These are phyloP conservation scores for Chondrostereum purpureum DNA, from an alignment of 1,284 basidiomycete species.

Conservation along the genomic window DNA sequence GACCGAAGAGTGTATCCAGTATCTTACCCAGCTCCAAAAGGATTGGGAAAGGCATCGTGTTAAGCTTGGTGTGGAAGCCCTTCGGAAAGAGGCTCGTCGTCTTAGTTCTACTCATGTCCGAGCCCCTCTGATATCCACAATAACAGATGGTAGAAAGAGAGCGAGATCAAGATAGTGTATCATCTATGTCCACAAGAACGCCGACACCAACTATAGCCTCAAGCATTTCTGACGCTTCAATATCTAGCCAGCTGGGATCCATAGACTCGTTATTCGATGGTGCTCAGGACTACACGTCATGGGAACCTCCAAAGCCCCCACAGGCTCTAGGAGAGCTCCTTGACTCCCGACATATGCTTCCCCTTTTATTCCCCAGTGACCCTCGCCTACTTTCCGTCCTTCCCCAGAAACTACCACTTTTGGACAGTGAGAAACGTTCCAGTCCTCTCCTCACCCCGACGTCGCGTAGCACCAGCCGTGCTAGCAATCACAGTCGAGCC, in stretches of 20 bases:
- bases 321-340: constrained; percentile 82
- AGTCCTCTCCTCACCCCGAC: constrained; percentile 26
- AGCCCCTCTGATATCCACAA: constrained; percentile 1
- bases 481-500: constrained; percentile 30
- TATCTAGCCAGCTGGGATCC: constrained; percentile 39
- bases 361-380: constrained; percentile 76
- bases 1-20: constrained; percentile 92
- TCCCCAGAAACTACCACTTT: constrained; percentile 38
- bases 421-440: constrained; percentile 27
- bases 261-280: constrained; percentile 80
- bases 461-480: constrained; percentile 28
- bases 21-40: constrained; percentile 88
- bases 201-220: constrained; percentile 28
- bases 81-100: constrained; percentile 66
- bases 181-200: constrained; percentile 35
- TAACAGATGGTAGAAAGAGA: constrained; percentile 62
- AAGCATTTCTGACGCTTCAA: constrained; percentile 23
- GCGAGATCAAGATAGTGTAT: constrained; percentile 49
- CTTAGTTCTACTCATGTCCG: constrained; percentile 4
- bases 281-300: constrained; percentile 53
- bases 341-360: constrained; percentile 90
- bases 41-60: constrained; percentile 92
- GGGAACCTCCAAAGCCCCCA: constrained; percentile 72
- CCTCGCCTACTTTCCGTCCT: constrained; percentile 71
- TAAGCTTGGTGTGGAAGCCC: constrained; percentile 72